Percentiles rank a stretch among this genome's conserved stretches.
phyloP scores from a whole-genome alignment of 768 basidiomycete species.

The Tricholoma furcatifolium region DNA sequence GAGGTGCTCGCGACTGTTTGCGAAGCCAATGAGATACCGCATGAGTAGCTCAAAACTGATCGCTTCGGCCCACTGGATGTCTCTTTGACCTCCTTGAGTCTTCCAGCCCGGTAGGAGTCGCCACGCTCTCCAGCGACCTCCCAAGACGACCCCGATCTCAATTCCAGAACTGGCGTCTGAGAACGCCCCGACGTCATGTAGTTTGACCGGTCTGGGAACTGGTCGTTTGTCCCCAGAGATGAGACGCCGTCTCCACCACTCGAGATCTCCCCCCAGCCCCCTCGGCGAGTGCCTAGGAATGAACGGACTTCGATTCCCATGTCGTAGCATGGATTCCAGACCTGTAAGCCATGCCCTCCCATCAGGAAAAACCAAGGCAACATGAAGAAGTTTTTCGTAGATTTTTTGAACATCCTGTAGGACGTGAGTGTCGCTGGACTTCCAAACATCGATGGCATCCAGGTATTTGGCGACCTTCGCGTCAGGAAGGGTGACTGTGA shows the following conservation, averaged over 20 bases:
- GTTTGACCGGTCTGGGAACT: slow-evolving; percentile 22
- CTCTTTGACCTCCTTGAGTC: slow-evolving; percentile 10
- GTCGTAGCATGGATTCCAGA: slow-evolving; percentile 25
- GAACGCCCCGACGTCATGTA: slow-evolving; percentile 26
- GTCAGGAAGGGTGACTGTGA: not conserved
- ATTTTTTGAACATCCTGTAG: slow-evolving; percentile 25
- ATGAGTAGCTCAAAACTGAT: slow-evolving; percentile 35
- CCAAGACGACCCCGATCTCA: slow-evolving; percentile 25
- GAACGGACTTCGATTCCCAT: slow-evolving; percentile 23
- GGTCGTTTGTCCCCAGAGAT: not conserved
- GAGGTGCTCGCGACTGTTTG: slow-evolving; percentile 7
- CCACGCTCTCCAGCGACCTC: too few relatives aligned
- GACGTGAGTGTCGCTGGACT: slow-evolving; percentile 8
- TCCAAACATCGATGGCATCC: slow-evolving; percentile 22
- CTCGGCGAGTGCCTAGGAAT: slow-evolving; percentile 15
- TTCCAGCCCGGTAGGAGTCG: slow-evolving; percentile 29
- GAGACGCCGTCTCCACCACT: slow-evolving; percentile 24
- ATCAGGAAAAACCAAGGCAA: too few relatives aligned
- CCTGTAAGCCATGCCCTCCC: too few relatives aligned
- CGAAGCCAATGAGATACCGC: slow-evolving; percentile 2
- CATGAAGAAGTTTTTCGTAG: too few relatives aligned
- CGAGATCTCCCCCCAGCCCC: slow-evolving; percentile 13
- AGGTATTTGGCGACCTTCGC: slow-evolving; percentile 3
- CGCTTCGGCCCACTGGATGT: slow-evolving; percentile 43
- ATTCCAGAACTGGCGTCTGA: slow-evolving; percentile 29